phyloP scores from a whole-genome alignment of 257 asterid genomes.

The Phtheirospermum japonicum region DNA sequence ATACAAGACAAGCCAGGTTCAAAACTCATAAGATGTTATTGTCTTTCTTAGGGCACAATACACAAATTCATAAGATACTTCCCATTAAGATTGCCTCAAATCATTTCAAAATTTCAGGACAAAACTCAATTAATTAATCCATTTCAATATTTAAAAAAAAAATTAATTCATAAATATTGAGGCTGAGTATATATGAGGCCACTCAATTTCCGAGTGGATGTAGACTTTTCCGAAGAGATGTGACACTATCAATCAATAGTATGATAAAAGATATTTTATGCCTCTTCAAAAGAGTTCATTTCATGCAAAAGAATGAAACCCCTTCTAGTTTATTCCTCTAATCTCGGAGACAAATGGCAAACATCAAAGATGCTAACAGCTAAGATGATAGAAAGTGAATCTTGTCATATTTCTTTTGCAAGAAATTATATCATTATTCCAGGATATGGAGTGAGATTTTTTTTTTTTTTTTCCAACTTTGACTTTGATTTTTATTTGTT shows the following conservation, averaged over 20 bases:
- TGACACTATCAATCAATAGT: slow-evolving; percentile 16
- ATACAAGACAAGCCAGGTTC: no score
- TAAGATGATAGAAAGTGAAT: no score
- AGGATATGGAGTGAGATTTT: no score
- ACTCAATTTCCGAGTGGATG: slow-evolving; percentile 29
- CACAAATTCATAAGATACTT: slow-evolving; percentile 16
- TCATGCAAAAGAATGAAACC: slow-evolving; percentile 20
- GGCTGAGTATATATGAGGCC: slow-evolving; percentile 34
- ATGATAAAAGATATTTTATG: slow-evolving; percentile 17
- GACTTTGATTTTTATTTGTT: no score
- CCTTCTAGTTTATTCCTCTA: slow-evolving; percentile 19
- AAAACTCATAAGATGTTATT: slow-evolving; percentile 15
- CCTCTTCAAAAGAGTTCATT: neutral
- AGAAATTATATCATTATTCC: no score
- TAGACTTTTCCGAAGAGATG: slow-evolving; percentile 20
- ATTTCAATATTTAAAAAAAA: no score
- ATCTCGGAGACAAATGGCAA: slow-evolving; percentile 30
- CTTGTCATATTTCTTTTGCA: no score
- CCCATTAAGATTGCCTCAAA: slow-evolving; percentile 1
- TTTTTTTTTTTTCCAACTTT: no score
- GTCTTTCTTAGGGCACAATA: neutral
- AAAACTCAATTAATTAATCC: neutral
- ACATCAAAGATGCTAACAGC: slow-evolving; percentile 1
- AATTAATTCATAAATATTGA: no score
- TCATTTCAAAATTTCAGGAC: slow-evolving; percentile 25